Conservation (phyloP, 305 asterid genomes). For the Plantago coronopus region DNA sequence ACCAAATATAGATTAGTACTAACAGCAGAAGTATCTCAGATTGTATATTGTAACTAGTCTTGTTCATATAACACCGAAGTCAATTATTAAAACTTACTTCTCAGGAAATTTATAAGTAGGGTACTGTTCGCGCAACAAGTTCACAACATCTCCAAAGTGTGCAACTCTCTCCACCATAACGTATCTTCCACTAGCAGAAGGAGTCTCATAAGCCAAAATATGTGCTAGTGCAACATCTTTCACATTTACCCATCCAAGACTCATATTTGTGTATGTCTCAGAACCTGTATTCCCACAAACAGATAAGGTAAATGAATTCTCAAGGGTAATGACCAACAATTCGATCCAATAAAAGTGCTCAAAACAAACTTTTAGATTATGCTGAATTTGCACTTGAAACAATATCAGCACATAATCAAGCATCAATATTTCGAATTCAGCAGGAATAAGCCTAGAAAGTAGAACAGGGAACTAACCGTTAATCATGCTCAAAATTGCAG, state of each 20-base stretch:
- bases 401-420: too few relatives aligned
- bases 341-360: too few relatives aligned
- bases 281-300: constrained; percentile 5
- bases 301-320: neutral
- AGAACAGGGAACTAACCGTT: constrained; percentile 12
- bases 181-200: constrained; percentile 21
- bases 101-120: constrained; percentile 13
- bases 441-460: neutral
- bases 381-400: too few relatives aligned
- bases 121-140: constrained; percentile 8
- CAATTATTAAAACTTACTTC: constrained; percentile 8
- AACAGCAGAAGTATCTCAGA: neutral
- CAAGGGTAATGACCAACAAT: neutral
- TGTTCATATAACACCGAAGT: neutral
- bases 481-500: constrained; percentile 46
- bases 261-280: constrained; percentile 7
- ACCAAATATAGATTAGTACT: neutral
- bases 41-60: neutral
- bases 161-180: constrained; percentile 15
- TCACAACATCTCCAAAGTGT: constrained; percentile 14
- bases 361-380: too few relatives aligned
- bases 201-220: constrained; percentile 17
- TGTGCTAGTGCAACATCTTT: constrained; percentile 22
- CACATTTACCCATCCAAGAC: constrained; percentile 16
- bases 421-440: neutral